Conservation (phyloP, 192 early-diverging fungal genomes). For the Gamsiella multidivaricata region DNA sequence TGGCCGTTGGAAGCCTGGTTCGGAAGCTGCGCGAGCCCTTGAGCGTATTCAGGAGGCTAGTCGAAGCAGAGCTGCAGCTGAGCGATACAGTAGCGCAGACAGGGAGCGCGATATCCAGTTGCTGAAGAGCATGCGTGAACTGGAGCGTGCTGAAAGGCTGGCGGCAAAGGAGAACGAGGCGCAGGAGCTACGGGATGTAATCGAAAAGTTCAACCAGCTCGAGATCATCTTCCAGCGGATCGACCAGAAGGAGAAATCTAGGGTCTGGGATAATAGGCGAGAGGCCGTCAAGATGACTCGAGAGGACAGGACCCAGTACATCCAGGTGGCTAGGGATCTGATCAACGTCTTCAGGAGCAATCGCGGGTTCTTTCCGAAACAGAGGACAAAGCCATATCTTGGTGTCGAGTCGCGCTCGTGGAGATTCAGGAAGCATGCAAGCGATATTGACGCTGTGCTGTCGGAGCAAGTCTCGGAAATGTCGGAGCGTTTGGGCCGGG, state of each 20-base stretch:
- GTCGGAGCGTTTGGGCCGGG: conserved; percentile 47
- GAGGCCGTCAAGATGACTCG: conserved; percentile 39
- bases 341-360: conserved; percentile 47
- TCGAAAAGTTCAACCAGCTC: conserved; percentile 41
- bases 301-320: conserved; percentile 44
- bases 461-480: conserved; percentile 52
- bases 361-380: conserved; percentile 47
- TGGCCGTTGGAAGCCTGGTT: too few species aligned
- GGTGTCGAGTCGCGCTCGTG: conserved; percentile 30
- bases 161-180: conserved; percentile 10
- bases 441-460: conserved; percentile 37
- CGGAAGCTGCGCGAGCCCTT: conserved; percentile 24
- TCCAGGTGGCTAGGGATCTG: conserved; percentile 43
- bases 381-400: conserved; percentile 41
- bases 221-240: conserved; percentile 26
- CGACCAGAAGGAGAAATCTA: conserved; percentile 46
- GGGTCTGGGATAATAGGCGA: conserved; percentile 19
- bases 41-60: conserved; percentile 30
- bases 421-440: conserved; percentile 23
- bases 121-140: conserved; percentile 19
- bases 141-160: conserved; percentile 25
- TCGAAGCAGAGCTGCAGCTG: conserved; percentile 23
- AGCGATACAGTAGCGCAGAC: conserved; percentile 17
- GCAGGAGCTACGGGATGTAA: conserved; percentile 17
- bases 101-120: conserved; percentile 43